Base-by-base conservation (phyloP, 768 basidiomycete genomes). In the Dacryopinax spathularia region DNA sequence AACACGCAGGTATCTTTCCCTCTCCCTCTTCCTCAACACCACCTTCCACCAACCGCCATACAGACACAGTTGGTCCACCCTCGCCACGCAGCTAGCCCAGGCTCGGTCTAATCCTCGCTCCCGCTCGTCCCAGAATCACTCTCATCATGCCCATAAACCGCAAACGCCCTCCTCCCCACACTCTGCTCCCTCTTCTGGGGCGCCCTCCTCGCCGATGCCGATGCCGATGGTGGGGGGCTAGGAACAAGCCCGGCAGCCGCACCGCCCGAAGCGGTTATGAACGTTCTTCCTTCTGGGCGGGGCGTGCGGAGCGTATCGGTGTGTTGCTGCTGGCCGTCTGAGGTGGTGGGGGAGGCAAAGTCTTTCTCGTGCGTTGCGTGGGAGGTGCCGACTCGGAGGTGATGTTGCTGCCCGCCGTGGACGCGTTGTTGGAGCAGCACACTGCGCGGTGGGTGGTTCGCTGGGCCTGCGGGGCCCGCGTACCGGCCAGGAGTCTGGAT, bases 131-230 rank as follows among this genome's bases (percentile, higher is more conserved):
- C 48, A 13, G 48, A 56, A 68, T 92, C 90, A 63, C 87, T 91
- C 73, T 91, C 90, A 70, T 92, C 90, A 37, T 89, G 86, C 0
- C 90, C 91, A 83, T 84, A 89, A 12, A 89, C 88, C 20, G 91
- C 90, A 69, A 92, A 92, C 7, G 87, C 85, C 34, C 82, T 77
- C 69, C 63, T 41, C 22, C 44, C 15, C 63, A 65, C 34, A 44
- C 65, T 39, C 60, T 62, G 27, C 41, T 60, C 12, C 48, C 34
- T n/a, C 33, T 20, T 20, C 7, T 60, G 27, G 7, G 22, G 25
- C 13, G 25, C 48, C 6, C 48, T 13, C 48, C 31, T 31, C 29
- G 20, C 16, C 12, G 35, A 33, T 6, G 22, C 39, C 25, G 66
- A 35, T 34, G 60, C 59, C 29, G 33, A 22, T n/a, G 18, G 63